These are phyloP conservation scores for Sphaerostilbella broomeana DNA, from an alignment of 2,329 filamentous ascomycete species.

Conservation along the genomic window DNA sequence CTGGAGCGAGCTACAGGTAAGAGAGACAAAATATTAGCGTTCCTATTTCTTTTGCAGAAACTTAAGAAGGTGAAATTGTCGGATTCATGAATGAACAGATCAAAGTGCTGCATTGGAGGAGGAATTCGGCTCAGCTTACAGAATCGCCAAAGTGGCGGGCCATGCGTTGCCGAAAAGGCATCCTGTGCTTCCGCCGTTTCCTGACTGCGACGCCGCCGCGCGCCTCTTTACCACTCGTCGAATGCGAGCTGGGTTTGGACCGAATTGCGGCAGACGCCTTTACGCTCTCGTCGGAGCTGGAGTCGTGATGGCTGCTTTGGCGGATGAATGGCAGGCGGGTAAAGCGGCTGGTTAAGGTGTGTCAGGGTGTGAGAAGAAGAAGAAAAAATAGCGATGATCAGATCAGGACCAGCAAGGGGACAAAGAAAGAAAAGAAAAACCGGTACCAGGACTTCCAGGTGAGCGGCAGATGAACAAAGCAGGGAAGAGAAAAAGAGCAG, in stretches of 20 bases:
- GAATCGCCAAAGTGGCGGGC: slow-evolving; percentile 43
- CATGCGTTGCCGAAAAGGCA: slow-evolving; percentile 37
- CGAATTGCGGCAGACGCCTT: slow-evolving; percentile 7
- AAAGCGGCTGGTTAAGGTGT: slow-evolving; percentile 4
- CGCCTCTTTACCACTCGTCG: too few species aligned
- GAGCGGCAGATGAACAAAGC: too few species aligned
- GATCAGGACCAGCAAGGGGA: too few species aligned
- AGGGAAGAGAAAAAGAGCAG: too few species aligned
- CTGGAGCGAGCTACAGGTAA: slow-evolving; percentile 40
- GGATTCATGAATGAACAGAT: background rate
- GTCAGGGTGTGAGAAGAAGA: too few species aligned
- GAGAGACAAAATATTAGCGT: background rate
- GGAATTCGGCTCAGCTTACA: slow-evolving; percentile 27
- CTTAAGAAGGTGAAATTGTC: background rate
- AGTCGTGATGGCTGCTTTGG: slow-evolving; percentile 3
- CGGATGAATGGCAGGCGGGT: slow-evolving; percentile 8
- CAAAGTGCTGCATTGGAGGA: background rate
- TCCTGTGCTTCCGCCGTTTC: slow-evolving; percentile 21
- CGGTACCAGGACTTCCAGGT: too few species aligned
- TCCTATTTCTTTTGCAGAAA: too few species aligned
- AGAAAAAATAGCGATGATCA: background rate
- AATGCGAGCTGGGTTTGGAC: too few species aligned
- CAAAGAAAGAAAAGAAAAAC: too few species aligned
- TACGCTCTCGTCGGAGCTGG: slow-evolving; percentile 8
- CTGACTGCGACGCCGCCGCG: slow-evolving; percentile 4